Percentiles rank a stretch among this genome's conserved stretches.
phyloP scores from a whole-genome alignment of 1,284 basidiomycete genomes.

The Phenoliferia sp. region DNA sequence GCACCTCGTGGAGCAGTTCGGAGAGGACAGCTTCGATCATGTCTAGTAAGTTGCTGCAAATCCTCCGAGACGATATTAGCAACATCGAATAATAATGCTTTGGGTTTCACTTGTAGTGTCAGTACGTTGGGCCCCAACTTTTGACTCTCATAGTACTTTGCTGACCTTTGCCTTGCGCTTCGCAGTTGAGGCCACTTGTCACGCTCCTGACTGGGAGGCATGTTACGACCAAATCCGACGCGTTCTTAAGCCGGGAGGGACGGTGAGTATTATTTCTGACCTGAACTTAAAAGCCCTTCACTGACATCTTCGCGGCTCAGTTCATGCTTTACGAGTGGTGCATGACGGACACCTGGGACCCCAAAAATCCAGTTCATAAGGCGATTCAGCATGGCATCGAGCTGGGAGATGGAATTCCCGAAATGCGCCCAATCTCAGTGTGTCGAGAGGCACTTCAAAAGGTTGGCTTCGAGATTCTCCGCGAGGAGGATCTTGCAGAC shows the following conservation, averaged over 20 bases:
- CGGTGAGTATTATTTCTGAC: conserved; percentile 55
- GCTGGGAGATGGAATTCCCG: conserved; percentile 92
- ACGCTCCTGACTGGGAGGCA: conserved; percentile 92
- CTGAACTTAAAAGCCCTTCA: not conserved
- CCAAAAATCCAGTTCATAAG: conserved; percentile 78
- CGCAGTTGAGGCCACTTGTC: conserved; percentile 84
- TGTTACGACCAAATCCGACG: conserved; percentile 91
- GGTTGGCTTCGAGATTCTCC: conserved; percentile 84
- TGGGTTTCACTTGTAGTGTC: not conserved
- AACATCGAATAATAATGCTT: not conserved
- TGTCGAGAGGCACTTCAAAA: conserved; percentile 72
- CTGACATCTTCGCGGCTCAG: conserved; percentile 44
- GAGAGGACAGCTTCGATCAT: conserved; percentile 89
- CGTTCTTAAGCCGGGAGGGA: conserved; percentile 93
- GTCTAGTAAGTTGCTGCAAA: conserved; percentile 49
- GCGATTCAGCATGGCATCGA: conserved; percentile 70
- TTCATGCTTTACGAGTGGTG: conserved; percentile 99
- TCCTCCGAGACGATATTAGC: too few species aligned
- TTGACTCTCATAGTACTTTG: not conserved
- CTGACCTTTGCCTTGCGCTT: not conserved
- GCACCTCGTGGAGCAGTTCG: conserved; percentile 88
- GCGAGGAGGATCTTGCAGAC: conserved; percentile 92
- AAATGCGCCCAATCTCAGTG: conserved; percentile 77
- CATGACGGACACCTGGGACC: conserved; percentile 94
- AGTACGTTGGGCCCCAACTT: not conserved